Conservation (phyloP, 306 rosid genomes). For the Trifolium repens region DNA sequence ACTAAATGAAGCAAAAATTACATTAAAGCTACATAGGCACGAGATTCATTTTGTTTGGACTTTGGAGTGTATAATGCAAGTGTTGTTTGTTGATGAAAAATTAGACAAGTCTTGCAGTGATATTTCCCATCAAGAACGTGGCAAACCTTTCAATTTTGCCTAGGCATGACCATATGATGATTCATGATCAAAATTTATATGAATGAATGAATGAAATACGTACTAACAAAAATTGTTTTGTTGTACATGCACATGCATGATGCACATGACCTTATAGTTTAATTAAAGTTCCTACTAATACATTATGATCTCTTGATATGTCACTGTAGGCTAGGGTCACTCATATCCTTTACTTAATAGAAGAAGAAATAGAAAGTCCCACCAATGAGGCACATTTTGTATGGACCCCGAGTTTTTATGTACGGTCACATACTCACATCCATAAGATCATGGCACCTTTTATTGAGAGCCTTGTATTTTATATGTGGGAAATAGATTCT, state of each 20-base stretch:
- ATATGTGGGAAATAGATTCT: not conserved
- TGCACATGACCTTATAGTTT: conserved; percentile 19
- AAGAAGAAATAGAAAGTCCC: conserved; percentile 18
- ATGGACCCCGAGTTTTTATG: conserved; percentile 38
- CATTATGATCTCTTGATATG: conserved; percentile 29
- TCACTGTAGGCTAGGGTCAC: conserved; percentile 44
- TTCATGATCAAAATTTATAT: conserved; percentile 17
- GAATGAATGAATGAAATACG: not conserved
- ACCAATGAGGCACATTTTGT: conserved; percentile 34
- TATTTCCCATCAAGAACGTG: conserved; percentile 37
- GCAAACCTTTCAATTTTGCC: conserved; percentile 30
- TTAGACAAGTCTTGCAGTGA: conserved; percentile 30
- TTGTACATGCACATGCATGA: conserved; percentile 26
- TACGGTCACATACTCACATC: conserved; percentile 54
- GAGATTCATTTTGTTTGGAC: conserved; percentile 8
- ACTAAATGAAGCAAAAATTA: conserved; percentile 17
- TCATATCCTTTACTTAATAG: not conserved
- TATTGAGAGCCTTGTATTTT: not conserved
- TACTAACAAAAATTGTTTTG: not conserved
- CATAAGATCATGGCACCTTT: conserved; percentile 8
- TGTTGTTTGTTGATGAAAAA: conserved; percentile 38
- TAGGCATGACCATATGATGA: not conserved
- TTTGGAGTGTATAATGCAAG: conserved; percentile 14
- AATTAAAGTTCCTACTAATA: conserved; percentile 14
- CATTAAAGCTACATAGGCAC: not conserved